phyloP scores from a whole-genome alignment of 2,329 filamentous ascomycete species.

The Fusarium luffae region DNA sequence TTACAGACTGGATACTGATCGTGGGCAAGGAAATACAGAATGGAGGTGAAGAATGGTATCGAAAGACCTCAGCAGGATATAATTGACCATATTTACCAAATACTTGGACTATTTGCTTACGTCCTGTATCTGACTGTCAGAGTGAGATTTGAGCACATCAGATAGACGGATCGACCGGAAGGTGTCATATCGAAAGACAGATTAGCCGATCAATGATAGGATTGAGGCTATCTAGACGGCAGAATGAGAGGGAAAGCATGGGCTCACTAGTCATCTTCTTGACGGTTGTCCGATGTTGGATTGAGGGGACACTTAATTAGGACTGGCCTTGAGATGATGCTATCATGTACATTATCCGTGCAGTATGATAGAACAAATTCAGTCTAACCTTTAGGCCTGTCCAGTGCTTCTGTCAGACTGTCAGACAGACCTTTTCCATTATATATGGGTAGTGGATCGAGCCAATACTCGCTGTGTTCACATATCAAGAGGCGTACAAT shows the following conservation, averaged over 20 bases:
- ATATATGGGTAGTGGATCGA: not conserved
- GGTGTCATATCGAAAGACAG: constrained; percentile 24
- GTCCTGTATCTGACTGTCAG: constrained; percentile 8
- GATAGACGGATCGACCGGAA: constrained; percentile 11
- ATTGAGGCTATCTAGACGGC: not conserved
- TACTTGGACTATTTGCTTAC: not conserved
- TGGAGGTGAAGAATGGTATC: not conserved
- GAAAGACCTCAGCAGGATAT: not conserved
- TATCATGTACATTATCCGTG: not conserved
- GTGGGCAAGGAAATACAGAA: not conserved
- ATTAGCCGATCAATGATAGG: not conserved
- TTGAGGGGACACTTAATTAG: not conserved
- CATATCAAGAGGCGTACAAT: not conserved
- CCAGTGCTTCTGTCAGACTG: not conserved
- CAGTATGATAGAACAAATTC: not conserved
- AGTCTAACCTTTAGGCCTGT: not conserved
- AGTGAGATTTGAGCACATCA: constrained; percentile 31
- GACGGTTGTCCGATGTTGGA: not conserved
- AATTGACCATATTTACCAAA: not conserved
- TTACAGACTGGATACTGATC: not conserved
- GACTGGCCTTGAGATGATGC: not conserved
- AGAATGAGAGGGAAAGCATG: not conserved
- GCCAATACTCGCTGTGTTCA: not conserved
- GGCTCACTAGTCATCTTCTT: not conserved
- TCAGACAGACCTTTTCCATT: not conserved